Conservation (phyloP, 139 green algal genomes). For the Parachlorella kessleri region DNA sequence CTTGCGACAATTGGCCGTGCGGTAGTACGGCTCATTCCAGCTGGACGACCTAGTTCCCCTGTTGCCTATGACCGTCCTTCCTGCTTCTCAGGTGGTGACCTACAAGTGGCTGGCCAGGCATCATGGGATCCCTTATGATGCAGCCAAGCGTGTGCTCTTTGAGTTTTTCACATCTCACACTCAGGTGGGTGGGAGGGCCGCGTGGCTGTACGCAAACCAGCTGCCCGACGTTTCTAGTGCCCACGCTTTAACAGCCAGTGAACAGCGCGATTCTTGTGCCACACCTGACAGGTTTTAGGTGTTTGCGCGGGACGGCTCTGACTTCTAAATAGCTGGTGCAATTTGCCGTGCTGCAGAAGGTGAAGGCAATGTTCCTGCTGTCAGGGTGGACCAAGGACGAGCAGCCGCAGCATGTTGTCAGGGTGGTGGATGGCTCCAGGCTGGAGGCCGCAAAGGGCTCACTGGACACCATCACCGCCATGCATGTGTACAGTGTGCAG, state of each 20-base stretch:
- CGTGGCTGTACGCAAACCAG: neutral
- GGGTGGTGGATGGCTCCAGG: slow-evolving; percentile 26
- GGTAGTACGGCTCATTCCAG: too few relatives aligned
- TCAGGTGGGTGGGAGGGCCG: slow-evolving; percentile 5
- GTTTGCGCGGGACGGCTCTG: too few relatives aligned
- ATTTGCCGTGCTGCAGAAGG: slow-evolving; percentile 36
- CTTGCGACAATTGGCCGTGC: neutral
- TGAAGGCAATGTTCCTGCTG: slow-evolving; percentile 53
- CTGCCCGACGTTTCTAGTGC: neutral
- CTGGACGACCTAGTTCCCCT: neutral
- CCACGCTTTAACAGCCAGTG: too few relatives aligned
- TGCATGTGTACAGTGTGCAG: slow-evolving; percentile 64
- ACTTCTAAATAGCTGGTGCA: too few relatives aligned
- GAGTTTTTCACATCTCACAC: slow-evolving; percentile 30
- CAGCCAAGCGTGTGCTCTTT: slow-evolving; percentile 51
- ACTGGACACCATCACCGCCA: slow-evolving; percentile 34
- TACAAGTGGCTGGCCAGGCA: slow-evolving; percentile 57
- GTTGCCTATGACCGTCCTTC: neutral
- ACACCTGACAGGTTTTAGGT: too few relatives aligned
- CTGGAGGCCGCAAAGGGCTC: slow-evolving; percentile 35
- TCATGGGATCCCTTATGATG: slow-evolving; percentile 42
- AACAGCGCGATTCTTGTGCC: too few relatives aligned
- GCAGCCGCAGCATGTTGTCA: slow-evolving; percentile 22
- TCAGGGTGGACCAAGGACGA: slow-evolving; percentile 46
- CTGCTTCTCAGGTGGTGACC: slow-evolving; percentile 39